Base-by-base conservation (phyloP, 305 asterid species). In the Withania somnifera region DNA sequence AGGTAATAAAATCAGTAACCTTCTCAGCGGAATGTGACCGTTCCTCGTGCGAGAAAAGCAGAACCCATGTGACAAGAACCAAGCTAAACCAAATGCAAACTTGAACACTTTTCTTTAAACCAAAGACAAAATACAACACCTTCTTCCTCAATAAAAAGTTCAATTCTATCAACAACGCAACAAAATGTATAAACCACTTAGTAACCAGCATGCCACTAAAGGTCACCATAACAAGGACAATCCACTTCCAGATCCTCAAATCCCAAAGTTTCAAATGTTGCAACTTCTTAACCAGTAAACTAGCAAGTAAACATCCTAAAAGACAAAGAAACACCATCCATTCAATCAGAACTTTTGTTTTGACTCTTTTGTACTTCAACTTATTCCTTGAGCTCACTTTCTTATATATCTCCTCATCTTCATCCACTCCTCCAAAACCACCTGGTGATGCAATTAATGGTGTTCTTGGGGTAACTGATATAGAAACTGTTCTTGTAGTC, bases 351-450 rank as follows among this genome's bases (percentile, higher is more conserved):
- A 89, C 93, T 84, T 84, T 90, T 32, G 83, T 79, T 53, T 89
- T 94, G 82, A 94, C 90, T 85, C 69, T 93, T 75, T 89, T 87
- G 82, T 88, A 68, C 87, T 86, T 93, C 82, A 93, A 85, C 78
- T 88, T 89, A 36, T 61, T 88, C 88, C 89, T 85, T 50, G 86
- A 88, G 50, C 85, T 93, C 40, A 94, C 98, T 84, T 85, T 93
- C 86, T 85, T 93, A 56, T 90, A 94, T 78, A 93, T 92, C 85
- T 89, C 96, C 83, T 93, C 97, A 53, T 87, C 90, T 87, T 93
- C 89, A 26, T 94, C 97, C 26, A 61, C 83, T 42, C 89, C 92
- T 61, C 88, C 92, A 47, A 87, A 56, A 40, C 87, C 88, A 76
- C 87, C 85, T 0, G 93, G 91, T 0, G 97, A 86, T 20, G 91